Evolutionary conservation across 1,284 basidiomycete species (phyloP), one percentile per base, ranked within the genome.

Genomic region (Ceratobasidium papillatum): DNA sequence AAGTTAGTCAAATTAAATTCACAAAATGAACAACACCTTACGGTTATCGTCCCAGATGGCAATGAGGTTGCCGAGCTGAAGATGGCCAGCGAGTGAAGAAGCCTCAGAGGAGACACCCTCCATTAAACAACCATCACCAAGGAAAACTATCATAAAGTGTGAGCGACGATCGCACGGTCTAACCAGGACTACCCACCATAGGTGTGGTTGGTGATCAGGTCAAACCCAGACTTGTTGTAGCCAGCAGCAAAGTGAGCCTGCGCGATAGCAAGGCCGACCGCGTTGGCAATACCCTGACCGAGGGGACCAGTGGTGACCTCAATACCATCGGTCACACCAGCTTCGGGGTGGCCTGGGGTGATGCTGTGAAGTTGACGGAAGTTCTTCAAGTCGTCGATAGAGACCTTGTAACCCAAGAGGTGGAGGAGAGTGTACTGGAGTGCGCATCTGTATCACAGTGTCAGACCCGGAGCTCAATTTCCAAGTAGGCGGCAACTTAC

Each of bases 241-340:
- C 90, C 85, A 56, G 94, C 94, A 68, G 87, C 94, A 77, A 96
- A 86, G 83, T 98, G 95, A 43, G 93, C 92, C 85, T 96, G 91
- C 27, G 94, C 96, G 76, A 98, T 96, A 75, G 96, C 96, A 71
- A 98, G 85, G 83, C 96, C 96, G 78, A 98, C 94, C 76, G 90
- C 94, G 82, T 96, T 97, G 79, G 93, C 89, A 82, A 98, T 93
- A 81, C 95, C 95, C 84, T 98, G 96, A 64, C 96, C 96, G 43
- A 98, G 91, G 76, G 96, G 96, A 77, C 96, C 96, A 74, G 96
- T 98, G 79, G 96, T 98, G 78, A 98, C 95, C 85, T 98, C 96
- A 77, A 98, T 89, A 85, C 96, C 96, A 78, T 95, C 93, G 27
- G 95, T 96, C 82, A 96, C 92, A 75, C 90, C 88, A 74, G 89